Percentiles rank a stretch among this genome's conserved stretches.
These are phyloP conservation scores for Mycena metata DNA, from an alignment of 768 basidiomycete genomes.

Conservation along the genomic window DNA sequence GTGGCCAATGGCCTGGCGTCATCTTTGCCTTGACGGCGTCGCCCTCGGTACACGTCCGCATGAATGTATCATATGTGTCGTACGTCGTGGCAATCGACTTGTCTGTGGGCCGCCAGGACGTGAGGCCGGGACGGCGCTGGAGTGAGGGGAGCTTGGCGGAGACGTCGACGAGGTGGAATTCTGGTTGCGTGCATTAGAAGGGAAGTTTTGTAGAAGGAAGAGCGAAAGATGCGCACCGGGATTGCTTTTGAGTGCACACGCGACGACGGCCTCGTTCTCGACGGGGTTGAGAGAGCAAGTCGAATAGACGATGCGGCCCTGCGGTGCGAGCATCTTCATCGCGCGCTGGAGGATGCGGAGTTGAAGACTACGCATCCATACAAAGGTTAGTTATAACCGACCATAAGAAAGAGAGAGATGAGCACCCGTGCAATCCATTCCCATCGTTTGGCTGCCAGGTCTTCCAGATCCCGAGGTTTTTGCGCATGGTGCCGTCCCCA, in stretches of 20 bases:
- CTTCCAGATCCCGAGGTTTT: constrained; percentile 97
- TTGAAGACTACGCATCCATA: constrained; percentile 83
- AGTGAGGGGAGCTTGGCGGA: constrained; percentile 80
- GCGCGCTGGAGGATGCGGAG: constrained; percentile 92
- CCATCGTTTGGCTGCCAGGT: constrained; percentile 91
- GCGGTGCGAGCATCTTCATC: constrained; percentile 86
- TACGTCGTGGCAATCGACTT: constrained; percentile 64
- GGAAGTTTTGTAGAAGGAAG: background rate
- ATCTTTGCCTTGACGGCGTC: constrained; percentile 71
- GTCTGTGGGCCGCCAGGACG: constrained; percentile 82
- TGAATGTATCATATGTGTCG: constrained; percentile 72
- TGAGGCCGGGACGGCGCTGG: constrained; percentile 80
- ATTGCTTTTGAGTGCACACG: constrained; percentile 80
- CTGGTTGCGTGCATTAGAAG: constrained; percentile 48
- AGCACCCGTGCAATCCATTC: constrained; percentile 88
- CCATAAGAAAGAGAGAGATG: background rate
- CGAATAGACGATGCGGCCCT: constrained; percentile 96
- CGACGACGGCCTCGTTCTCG: constrained; percentile 97
- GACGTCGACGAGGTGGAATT: constrained; percentile 86
- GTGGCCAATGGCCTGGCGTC: constrained; percentile 85
- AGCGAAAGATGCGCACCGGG: constrained; percentile 62
- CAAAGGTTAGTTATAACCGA: background rate
- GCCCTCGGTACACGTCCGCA: constrained; percentile 60
- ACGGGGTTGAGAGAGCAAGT: constrained; percentile 98
- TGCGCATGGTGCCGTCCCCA: constrained; percentile 95